Base-by-base conservation (phyloP, 2,329 filamentous ascomycete genomes). In the Colletotrichum eleusines region DNA sequence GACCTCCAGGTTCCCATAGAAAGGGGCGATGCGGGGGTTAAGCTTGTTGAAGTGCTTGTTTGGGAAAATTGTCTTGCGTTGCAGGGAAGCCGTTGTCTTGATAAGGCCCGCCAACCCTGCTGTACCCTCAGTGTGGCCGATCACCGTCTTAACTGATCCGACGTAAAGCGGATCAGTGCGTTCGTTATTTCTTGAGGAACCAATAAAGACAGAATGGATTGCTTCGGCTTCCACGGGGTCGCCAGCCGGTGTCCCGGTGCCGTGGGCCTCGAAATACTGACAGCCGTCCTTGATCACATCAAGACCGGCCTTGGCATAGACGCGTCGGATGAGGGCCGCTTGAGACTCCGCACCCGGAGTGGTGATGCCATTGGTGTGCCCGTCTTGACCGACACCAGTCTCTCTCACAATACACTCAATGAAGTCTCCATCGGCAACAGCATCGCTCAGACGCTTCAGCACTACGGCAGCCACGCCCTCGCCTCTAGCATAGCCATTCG, bases 311-410 rank as follows among this genome's bases (percentile, higher is more conserved):
- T 65, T 46, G 16, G 42, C 33, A 65, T 81, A 81, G 0, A 75
- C 74, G 8, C 63, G 62, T 65, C 73, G 40, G 48, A 79, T 80
- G 2, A 78, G 63, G 0, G 35, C 54, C 9, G 61, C 74, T 61
- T 82, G 80, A 2, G 76, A 76, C 1, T 57, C 38, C 0, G n/a
- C 59, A 50, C 65, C 81, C 0, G 84, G 84, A 61, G 80, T 76
- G 0, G 81, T 83, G 40, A 84, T 79, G 1, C 88, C 87, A 77
- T 71, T n/a, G 42, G 88, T 90, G n/a, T 82, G 80, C 1, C 90
- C 90, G 74, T 91, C 89, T 68, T 88, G 83, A 67, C 89, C 89
- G 42, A 86, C 80, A 0, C 80, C 76, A 1, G 73, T 76, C 5
- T 63, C 74, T 1, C 74, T 60, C 23, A 78, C 75, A 23, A 78